Conservation (phyloP, 768 basidiomycete genomes). For the Boletus tomentosulus region DNA sequence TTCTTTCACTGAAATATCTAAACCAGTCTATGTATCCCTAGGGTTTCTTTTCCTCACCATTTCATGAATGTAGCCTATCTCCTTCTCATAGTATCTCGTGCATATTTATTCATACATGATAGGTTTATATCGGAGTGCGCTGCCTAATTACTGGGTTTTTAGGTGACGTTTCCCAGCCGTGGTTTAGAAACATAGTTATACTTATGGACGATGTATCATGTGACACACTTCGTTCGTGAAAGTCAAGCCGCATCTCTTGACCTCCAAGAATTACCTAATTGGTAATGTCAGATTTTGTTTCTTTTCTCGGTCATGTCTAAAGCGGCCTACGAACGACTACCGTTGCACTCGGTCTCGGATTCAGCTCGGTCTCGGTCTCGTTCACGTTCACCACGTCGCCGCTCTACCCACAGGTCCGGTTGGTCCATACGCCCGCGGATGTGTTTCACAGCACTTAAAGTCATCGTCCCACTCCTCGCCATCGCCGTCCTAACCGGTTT, state of each 20-base stretch:
- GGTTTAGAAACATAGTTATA: too few relatives aligned
- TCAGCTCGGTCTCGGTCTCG: slow-evolving; percentile 19
- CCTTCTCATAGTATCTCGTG: not conserved
- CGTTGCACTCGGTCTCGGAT: slow-evolving; percentile 43
- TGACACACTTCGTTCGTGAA: too few relatives aligned
- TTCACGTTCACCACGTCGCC: slow-evolving; percentile 23
- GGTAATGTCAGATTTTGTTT: not conserved
- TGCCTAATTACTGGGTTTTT: too few relatives aligned
- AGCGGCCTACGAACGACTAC: slow-evolving; percentile 45
- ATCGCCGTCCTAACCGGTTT: slow-evolving; percentile 45
- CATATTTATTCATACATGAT: not conserved
- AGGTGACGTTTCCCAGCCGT: too few relatives aligned
- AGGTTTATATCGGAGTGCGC: too few relatives aligned
- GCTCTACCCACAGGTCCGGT: slow-evolving; percentile 25
- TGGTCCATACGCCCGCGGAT: slow-evolving; percentile 34
- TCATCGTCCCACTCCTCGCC: slow-evolving; percentile 35
- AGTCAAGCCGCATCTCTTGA: too few relatives aligned
- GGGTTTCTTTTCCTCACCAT: not conserved
- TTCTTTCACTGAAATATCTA: not conserved
- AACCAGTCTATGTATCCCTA: not conserved
- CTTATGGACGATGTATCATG: too few relatives aligned
- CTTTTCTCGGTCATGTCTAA: slow-evolving; percentile 31
- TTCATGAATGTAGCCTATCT: slow-evolving; percentile 5
- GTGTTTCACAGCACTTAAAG: slow-evolving; percentile 40
- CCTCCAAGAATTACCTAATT: not conserved